Evolutionary conservation across 257 asterid species (phyloP).

Genomic region (Nicotiana attenuata): DNA sequence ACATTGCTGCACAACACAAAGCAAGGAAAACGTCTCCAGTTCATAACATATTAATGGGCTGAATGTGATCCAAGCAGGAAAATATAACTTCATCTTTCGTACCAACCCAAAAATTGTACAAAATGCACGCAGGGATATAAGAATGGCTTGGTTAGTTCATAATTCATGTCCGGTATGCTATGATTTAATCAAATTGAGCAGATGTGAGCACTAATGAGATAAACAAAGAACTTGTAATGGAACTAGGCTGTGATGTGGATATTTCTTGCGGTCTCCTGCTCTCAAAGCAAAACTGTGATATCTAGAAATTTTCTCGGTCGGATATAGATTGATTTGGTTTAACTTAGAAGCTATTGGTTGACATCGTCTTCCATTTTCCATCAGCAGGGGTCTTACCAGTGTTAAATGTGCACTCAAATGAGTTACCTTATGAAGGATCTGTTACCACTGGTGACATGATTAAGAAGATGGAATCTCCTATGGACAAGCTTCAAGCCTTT

Average conservation of each 20-base stretch:
- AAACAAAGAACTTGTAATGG: not conserved
- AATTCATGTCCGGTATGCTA: not conserved
- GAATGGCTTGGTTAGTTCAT: not conserved
- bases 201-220: not conserved
- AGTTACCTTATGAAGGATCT: slow-evolving; percentile 44
- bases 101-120: not conserved
- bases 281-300: not conserved
- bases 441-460: slow-evolving; percentile 48
- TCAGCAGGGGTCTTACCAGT: slow-evolving; percentile 28
- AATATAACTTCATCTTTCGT: not conserved
- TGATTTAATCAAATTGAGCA: not conserved
- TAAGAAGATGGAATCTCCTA: slow-evolving; percentile 49
- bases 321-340: not conserved
- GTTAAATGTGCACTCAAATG: slow-evolving; percentile 46
- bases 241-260: not conserved
- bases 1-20: not conserved
- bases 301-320: not conserved
- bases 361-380: not conserved
- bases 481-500: slow-evolving; percentile 54
- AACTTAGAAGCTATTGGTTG: not conserved
- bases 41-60: not conserved
- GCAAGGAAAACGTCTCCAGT: not conserved
- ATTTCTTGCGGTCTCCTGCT: not conserved
- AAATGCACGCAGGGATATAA: not conserved
- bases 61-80: not conserved